Base-by-base conservation (phyloP, 495 filamentous ascomycete genomes). In the Achaetomiella virescens region DNA sequence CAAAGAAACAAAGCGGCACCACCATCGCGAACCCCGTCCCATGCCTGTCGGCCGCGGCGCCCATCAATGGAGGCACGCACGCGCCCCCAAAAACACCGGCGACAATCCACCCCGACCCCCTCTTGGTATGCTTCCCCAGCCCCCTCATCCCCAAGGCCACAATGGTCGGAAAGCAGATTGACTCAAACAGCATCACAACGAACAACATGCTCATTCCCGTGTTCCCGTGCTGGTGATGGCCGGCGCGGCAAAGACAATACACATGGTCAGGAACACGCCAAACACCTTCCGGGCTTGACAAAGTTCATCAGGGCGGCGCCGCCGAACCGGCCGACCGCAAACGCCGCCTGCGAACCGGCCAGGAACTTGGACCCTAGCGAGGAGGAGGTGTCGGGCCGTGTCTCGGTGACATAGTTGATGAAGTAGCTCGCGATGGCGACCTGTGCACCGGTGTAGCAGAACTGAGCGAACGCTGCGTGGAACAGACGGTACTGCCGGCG, bases 401-500 rank as follows among this genome's bases (percentile, higher is more conserved):
- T 63, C 18, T 52, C 53, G 10, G 63, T 64, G 11, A 52, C 68
- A 61, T 74, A 76, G 53, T 76, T 75, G 57, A 76, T 75, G 60
- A 77, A 75, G 58, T 70, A 74, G 27, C 62, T 65, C 17, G 83
- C 82, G 48, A 85, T 78, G 40, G 78, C 82, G 25, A 87, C 82
- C 66, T 89, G 84, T 20, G 83, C 77, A 31, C 86, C 86, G 2
- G 81, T 80, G 64, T 87, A 90, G 66, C 82, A 87, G 67, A 89
- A 88, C 63, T 89, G 84, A 6, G 84, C 79, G 27, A 75, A 76
- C 0, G 82, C 76, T 15, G 81, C 85, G 61, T 79, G 81, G 73
- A 88, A 87, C 5, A 89, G 73, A 8, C 74, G 79, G 66, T 84
- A 86, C 55, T 88, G 83, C 55, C 82, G 82, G 43, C 70, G 61